A percentile compares a stretch with the other conserved stretches of the same genome.
Conservation (phyloP, 768 basidiomycete species). For the Antrodiella citrinella region DNA sequence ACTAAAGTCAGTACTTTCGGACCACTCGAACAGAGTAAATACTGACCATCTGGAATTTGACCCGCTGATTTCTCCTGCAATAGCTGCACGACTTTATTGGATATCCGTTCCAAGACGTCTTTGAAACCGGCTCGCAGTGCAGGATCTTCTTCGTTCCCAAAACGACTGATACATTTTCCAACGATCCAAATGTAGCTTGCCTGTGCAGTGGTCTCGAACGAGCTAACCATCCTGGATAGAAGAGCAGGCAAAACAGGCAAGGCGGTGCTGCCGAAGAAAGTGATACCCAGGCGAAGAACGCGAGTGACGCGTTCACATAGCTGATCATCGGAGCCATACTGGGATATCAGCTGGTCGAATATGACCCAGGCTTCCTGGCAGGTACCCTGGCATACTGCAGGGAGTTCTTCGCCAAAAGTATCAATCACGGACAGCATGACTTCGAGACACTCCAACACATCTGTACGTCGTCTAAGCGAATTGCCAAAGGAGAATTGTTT, state of each 20-base stretch:
- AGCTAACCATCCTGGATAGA: slow-evolving; percentile 63
- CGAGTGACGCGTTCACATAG: slow-evolving; percentile 80
- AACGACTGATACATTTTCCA: slow-evolving; percentile 75
- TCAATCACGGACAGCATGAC: slow-evolving; percentile 82
- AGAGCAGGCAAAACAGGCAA: slow-evolving; percentile 64
- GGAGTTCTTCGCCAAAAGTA: slow-evolving; percentile 77
- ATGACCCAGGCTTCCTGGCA: slow-evolving; percentile 77
- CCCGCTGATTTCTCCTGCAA: slow-evolving; percentile 61
- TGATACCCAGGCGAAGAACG: slow-evolving; percentile 75
- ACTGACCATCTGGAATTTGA: slow-evolving; percentile 83
- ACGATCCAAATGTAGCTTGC: slow-evolving; percentile 92
- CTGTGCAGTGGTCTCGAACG: slow-evolving; percentile 75
- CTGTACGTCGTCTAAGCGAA: slow-evolving; percentile 28
- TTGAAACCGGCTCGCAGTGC: slow-evolving; percentile 49
- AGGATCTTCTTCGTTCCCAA: slow-evolving; percentile 57
- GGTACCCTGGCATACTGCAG: slow-evolving; percentile 68
- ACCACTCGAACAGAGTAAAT: not conserved
- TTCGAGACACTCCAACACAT: slow-evolving; percentile 87
- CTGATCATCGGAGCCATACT: slow-evolving; percentile 68
- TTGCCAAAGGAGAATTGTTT: not conserved
- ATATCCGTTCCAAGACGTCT: slow-evolving; percentile 67
- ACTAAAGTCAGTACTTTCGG: not conserved
- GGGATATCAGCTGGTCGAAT: slow-evolving; percentile 71
- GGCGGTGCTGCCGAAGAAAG: slow-evolving; percentile 65
- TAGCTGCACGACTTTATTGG: slow-evolving; percentile 57